Percentiles rank a stretch among this genome's conserved stretches.
These are phyloP conservation scores for Phalaenopsis equestris DNA, from an alignment of 106 monocot genomes.

Conservation along the genomic window DNA sequence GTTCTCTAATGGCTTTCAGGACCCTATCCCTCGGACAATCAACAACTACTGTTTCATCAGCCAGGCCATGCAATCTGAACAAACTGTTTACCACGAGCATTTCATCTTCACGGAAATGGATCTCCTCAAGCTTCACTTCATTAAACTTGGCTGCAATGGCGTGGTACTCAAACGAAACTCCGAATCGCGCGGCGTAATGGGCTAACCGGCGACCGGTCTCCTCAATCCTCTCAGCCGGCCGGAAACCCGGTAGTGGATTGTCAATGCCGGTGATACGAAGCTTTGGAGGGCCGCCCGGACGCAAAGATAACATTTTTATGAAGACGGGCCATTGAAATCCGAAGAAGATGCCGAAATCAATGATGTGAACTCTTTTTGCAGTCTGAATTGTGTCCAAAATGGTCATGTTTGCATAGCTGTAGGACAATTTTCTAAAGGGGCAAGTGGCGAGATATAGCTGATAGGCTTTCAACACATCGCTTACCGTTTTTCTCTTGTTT, in stretches of 20 bases:
- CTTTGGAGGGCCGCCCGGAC: too few species aligned
- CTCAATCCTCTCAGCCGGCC: slow-evolving; percentile 16
- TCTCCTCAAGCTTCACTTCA: too few species aligned
- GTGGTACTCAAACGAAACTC: slow-evolving; percentile 20
- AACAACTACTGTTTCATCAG: too few species aligned
- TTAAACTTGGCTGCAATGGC: too few species aligned
- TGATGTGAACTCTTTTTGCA: not conserved
- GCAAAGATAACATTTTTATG: too few species aligned
- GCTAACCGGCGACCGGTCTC: slow-evolving; percentile 16
- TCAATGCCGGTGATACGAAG: too few species aligned
- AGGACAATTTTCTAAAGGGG: slow-evolving; percentile 27
- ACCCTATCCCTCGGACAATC: too few species aligned
- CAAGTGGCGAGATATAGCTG: slow-evolving; percentile 19
- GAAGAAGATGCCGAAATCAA: too few species aligned
- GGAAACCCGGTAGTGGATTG: not conserved
- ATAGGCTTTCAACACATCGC: slow-evolving; percentile 17
- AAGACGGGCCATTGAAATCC: too few species aligned
- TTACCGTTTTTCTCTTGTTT: too few species aligned
- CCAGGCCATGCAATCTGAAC: not conserved
- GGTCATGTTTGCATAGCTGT: slow-evolving; percentile 18
- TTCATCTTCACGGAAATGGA: slow-evolving; percentile 19
- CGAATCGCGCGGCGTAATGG: slow-evolving; percentile 20
- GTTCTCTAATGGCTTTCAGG: slow-evolving; percentile 19
- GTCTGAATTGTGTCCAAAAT: slow-evolving; percentile 10
- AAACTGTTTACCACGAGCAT: slow-evolving; percentile 26